Evolutionary conservation across 2,329 filamentous ascomycete genomes (phyloP), one percentile per base, ranked within the genome.

Genomic region (Zymoseptoria crescenta): DNA sequence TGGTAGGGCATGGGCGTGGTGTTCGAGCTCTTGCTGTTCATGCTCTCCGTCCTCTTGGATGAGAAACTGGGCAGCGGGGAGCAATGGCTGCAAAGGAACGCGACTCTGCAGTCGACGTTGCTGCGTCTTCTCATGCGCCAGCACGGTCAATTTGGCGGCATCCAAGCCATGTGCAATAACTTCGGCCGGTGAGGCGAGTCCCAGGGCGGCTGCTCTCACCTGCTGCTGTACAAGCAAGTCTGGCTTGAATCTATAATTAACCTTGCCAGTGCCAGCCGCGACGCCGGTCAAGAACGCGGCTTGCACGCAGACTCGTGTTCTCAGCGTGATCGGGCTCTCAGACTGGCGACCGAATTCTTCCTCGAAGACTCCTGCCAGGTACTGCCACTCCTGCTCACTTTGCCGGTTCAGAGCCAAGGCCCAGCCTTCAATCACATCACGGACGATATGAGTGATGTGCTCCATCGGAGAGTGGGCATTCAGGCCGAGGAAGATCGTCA

Each of bases 101-200:
- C 9, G 49, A 20, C 13, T 24, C 21, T 48, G 28, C 29, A 54
- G 21, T 16, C 13, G 21, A 10, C 52, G 52, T 27, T 54, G 28
- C 24, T 54, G 16, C 9, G n/a, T 27, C 20, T 54, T 54, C 52
- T 54, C 52, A 30, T n/a, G 28, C 6, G 28, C 13, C 21, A 27
- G 21, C 20, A 52, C 20, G 21, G 50, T 28, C 50, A 60, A 6
- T 29, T 60, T 59, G 0, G 49, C n/a, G 0, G 54, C 56, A 30
- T 60, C 58, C 6, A 62, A 52, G 8, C 57, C 57, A 24, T 62
- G 24, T 8, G 56, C 28, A 10, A 62, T 24, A 20, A 65, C 62
- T 4, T 51, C 21, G 4, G 54, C 55, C 4, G 63, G 63, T 9
- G n/a, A 55, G 10, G 53, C 56, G 3, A 65, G 53, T 10, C 62